These are phyloP conservation scores for Sechiopsis laciniata DNA, from an alignment of 306 rosid genomes.

Conservation along the genomic window DNA sequence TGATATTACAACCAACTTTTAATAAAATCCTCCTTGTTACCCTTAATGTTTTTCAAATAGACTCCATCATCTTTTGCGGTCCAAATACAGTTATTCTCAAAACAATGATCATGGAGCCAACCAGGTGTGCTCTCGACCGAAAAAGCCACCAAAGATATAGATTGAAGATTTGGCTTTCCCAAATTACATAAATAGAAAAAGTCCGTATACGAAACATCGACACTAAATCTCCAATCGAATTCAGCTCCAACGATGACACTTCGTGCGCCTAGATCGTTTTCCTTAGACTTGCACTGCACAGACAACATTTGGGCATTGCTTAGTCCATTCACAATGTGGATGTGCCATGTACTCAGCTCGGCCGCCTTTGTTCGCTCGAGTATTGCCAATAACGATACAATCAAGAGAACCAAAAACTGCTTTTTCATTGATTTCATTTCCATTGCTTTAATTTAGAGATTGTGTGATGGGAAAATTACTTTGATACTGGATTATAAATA, in stretches of 20 bases:
- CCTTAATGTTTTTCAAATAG: not conserved
- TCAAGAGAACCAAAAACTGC: not conserved
- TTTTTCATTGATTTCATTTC: not conserved
- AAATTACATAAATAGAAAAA: slow-evolving; percentile 21
- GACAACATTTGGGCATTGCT: not conserved
- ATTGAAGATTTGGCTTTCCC: not conserved
- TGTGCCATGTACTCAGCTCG: not conserved
- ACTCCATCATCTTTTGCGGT: slow-evolving; percentile 23
- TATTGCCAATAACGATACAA: not conserved
- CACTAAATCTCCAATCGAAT: slow-evolving; percentile 10
- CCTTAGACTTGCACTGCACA: slow-evolving; percentile 21
- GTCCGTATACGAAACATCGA: not conserved
- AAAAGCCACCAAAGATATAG: slow-evolving; percentile 9
- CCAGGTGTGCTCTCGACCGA: not conserved
- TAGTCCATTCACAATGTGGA: slow-evolving; percentile 16
- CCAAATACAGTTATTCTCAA: slow-evolving; percentile 3
- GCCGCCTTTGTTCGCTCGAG: not conserved
- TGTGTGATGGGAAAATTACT: not conserved
- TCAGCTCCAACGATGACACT: not conserved
- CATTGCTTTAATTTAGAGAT: not conserved
- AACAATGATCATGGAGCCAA: slow-evolving; percentile 15
- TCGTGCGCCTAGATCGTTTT: slow-evolving; percentile 19
- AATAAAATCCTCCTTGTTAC: not conserved
- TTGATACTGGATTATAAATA: not conserved
- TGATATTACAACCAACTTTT: not conserved